Evolutionary conservation across 1,284 basidiomycete genomes (phyloP).

Genomic region (Schizophyllum commune): DNA sequence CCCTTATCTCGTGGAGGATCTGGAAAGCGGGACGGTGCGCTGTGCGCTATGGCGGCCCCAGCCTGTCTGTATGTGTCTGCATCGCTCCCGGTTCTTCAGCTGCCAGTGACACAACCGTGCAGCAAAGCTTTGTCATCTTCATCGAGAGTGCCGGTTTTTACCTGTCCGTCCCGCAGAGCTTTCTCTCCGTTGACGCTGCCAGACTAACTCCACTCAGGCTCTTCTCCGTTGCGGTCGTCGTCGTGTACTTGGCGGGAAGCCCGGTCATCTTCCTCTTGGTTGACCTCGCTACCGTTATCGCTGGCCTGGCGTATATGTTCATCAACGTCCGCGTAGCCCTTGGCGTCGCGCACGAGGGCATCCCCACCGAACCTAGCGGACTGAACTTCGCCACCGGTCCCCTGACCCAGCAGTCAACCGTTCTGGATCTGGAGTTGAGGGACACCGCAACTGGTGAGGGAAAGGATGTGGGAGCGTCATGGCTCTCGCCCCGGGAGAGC

Average conservation of each 20-base stretch:
- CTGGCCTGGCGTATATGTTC: neutral
- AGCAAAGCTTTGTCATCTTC: neutral
- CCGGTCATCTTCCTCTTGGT: neutral
- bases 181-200: neutral
- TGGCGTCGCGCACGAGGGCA: neutral
- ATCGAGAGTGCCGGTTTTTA: neutral
- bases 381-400: neutral
- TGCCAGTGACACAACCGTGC: too few species aligned
- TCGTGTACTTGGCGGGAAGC: neutral
- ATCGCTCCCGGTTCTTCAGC: neutral
- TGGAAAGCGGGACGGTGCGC: neutral
- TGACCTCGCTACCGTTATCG: neutral
- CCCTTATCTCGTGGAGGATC: neutral
- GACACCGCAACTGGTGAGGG: too few species aligned
- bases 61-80: neutral
- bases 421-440: too few species aligned
- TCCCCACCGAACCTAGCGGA: neutral
- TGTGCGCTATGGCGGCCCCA: neutral
- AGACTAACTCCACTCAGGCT: neutral
- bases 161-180: neutral
- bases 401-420: neutral
- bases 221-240: neutral
- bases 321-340: neutral
- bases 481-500: too few species aligned
- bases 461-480: too few species aligned